Conservation (phyloP, 2,329 filamentous ascomycete genomes). For the Trichoderma sp. region DNA sequence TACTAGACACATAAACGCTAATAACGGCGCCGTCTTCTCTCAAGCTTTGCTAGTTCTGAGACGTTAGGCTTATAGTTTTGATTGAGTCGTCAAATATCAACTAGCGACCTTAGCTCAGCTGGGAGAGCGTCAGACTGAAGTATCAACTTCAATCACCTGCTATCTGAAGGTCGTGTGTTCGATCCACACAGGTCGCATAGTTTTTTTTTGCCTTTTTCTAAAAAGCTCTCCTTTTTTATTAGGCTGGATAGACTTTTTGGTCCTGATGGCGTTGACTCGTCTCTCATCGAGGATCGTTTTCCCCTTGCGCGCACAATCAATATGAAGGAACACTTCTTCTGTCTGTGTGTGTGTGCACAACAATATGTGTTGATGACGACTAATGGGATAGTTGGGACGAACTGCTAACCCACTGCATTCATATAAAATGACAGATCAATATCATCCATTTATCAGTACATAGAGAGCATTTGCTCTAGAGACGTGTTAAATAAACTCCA, state of each 20-base stretch:
- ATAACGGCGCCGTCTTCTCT: neutral
- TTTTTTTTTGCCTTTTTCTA: neutral
- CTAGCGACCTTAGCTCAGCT: conserved; percentile 32
- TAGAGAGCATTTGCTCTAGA: neutral
- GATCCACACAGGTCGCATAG: conserved; percentile 31
- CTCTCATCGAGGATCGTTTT: no score
- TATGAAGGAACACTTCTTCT: no score
- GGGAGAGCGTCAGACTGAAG: conserved; percentile 33
- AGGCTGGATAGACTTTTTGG: no score
- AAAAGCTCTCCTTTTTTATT: no score
- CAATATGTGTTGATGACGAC: no score
- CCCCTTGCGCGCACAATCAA: no score
- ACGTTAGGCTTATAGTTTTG: neutral
- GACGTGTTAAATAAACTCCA: neutral
- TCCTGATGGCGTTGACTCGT: no score
- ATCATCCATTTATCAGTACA: neutral
- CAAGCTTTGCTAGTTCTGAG: neutral
- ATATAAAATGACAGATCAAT: no score
- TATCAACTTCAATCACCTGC: conserved; percentile 28
- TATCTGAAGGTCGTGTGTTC: conserved; percentile 33
- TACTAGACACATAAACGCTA: neutral
- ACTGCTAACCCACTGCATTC: no score
- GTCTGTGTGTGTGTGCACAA: no score
- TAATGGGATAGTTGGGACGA: no score
- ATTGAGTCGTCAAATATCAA: neutral